These are phyloP conservation scores for Monilinia laxa DNA, from an alignment of 2,329 filamentous ascomycete genomes.

Conservation along the genomic window DNA sequence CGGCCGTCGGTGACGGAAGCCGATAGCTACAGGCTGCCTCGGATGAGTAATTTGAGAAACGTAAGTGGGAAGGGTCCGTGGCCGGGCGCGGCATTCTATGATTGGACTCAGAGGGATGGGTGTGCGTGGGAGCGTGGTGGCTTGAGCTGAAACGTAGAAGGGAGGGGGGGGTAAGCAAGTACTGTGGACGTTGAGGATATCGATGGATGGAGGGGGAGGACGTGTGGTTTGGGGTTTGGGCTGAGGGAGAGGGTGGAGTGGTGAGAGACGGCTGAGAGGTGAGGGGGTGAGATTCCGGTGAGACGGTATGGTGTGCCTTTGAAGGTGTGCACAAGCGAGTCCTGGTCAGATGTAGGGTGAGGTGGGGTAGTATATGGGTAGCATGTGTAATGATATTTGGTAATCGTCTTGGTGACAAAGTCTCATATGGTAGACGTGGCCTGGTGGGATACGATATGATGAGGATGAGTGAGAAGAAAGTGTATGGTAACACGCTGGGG, in stretches of 20 bases:
- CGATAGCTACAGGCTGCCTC: neutral
- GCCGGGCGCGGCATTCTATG: neutral
- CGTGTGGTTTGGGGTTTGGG: too few relatives aligned
- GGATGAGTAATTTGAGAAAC: neutral
- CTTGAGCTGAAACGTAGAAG: conserved; percentile 11
- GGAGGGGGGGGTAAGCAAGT: neutral
- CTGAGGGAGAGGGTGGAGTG: neutral
- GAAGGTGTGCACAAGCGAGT: neutral
- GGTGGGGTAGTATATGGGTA: neutral
- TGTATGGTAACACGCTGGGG: neutral
- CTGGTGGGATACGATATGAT: neutral
- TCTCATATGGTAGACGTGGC: neutral
- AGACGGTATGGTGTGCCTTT: neutral
- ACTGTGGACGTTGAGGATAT: too few relatives aligned
- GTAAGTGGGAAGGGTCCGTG: neutral
- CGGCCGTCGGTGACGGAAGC: neutral
- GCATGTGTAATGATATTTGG: neutral
- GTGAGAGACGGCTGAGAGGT: neutral
- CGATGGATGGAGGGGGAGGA: neutral
- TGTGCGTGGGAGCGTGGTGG: neutral
- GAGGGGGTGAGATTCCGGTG: neutral
- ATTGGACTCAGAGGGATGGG: neutral
- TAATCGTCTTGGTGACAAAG: neutral
- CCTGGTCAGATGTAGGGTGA: neutral
- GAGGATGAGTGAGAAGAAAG: neutral